A percentile compares a stretch with the other conserved stretches of the same genome.
These are phyloP conservation scores for Penicillium sp. DNA, from an alignment of 2,329 filamentous ascomycete species.

Conservation along the genomic window DNA sequence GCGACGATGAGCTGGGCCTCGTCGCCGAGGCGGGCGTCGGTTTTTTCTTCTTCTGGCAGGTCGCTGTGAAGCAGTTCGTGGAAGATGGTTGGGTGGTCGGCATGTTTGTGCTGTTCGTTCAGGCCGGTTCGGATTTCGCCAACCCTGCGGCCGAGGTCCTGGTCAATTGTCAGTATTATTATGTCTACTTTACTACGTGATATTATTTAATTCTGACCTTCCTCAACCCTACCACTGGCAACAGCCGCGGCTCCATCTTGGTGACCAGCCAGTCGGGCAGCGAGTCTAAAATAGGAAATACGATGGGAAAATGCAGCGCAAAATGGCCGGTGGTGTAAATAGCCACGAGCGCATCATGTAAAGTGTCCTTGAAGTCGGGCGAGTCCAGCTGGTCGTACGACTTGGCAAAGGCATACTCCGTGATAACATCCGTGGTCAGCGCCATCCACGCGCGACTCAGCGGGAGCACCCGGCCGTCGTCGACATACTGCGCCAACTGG, in stretches of 20 bases:
- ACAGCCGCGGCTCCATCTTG: slow-evolving; percentile 16
- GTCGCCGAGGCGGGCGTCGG: slow-evolving; percentile 25
- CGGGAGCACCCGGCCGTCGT: slow-evolving; percentile 20
- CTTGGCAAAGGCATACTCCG: slow-evolving; percentile 35
- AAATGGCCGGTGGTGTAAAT: slow-evolving; percentile 18
- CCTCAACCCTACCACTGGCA: slow-evolving; percentile 16
- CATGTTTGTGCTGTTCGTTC: slow-evolving; percentile 10
- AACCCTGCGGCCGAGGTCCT: slow-evolving; percentile 17
- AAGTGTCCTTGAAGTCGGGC: slow-evolving; percentile 15
- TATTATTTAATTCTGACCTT: slow-evolving; percentile 11
- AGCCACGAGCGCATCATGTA: slow-evolving; percentile 14
- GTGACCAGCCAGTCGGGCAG: slow-evolving; percentile 21
- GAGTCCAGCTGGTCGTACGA: slow-evolving; percentile 21
- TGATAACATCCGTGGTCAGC: slow-evolving; percentile 39
- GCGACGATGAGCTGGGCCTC: slow-evolving; percentile 28
- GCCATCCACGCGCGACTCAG: slow-evolving; percentile 23
- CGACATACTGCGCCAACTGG: slow-evolving; percentile 21
- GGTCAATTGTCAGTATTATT: neutral
- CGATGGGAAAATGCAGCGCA: slow-evolving; percentile 18
- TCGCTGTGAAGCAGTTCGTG: slow-evolving; percentile 26
- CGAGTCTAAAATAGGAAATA: slow-evolving; percentile 19
- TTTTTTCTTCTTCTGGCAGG: slow-evolving; percentile 32
- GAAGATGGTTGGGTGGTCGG: slow-evolving; percentile 24
- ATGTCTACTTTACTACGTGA: neutral
- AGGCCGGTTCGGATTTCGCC: slow-evolving; percentile 13